Base-by-base conservation (phyloP, 306 rosid species). In the Vachellia collinsii region DNA sequence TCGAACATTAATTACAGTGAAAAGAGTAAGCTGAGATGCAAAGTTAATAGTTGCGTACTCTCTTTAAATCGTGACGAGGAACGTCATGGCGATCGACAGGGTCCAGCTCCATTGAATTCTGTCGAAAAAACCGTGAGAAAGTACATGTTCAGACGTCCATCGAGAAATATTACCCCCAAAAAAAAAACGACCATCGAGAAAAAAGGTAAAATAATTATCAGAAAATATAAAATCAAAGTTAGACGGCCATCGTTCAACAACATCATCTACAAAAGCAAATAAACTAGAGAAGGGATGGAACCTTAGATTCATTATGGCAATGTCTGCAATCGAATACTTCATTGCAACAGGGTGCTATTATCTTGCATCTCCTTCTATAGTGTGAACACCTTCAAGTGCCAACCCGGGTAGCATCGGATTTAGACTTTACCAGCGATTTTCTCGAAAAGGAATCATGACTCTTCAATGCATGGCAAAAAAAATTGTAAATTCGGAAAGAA, bases 1-100 rank as follows among this genome's bases (percentile, higher is more conserved):
- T 47, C 10, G 22, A 17, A n/a, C 50, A 38, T 34, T 36, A 34
- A 79, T 63, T 48, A 73, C 73, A 64, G 44, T 1, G n/a, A 41
- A 6, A 7, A 13, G 3, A 29, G 17, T 6, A 50, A 7, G 25
- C 22, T 42, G n/a, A 47, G 43, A 5, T 22, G 50, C 69, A 4
- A 48, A 47, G 37, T 17, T 23, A 22, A 59, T 13, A 64, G 70
- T 8, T 12, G 80, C 90, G 6, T 72, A 88, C 95, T 86, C 84
- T 77, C 78, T 89, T 86, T 84, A 93, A 44, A 66, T 93, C 90
- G 81, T 91, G 95, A 84, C 92, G 94, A 80, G 97, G 95, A 88
- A 93, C 34, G 44, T 91, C 94, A 46, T 93, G 97, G 63, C 91
- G 89, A 51, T 88, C 80, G 41, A 71, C 43, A 47, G 88, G 90